Base-by-base conservation (phyloP, 108 stramenopile genomes). In the Stephanodiscus minutulus region DNA sequence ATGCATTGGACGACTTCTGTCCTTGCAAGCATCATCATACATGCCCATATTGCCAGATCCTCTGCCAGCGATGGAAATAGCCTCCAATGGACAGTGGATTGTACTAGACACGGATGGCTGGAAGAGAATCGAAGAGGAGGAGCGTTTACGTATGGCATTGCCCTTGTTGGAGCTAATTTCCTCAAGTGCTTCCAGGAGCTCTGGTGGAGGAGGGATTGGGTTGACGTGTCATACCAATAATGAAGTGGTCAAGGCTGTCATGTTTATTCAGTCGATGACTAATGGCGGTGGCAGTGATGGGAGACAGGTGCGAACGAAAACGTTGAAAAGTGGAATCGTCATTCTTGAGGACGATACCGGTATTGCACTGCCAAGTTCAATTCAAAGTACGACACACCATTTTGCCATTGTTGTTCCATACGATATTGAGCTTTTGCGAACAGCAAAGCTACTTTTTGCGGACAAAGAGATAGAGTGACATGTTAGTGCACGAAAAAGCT, bases 331-430 rank as follows among this genome's bases (percentile, higher is more conserved):
- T 43, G 70, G 70, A 4, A 53, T 71, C 43, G 35, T 71, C 21
- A 49, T 71, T 54, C 70, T 11, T 46, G 25, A 44, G 21, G 41
- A 48, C 0, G 21, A 27, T 28, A 24, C 31, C 27, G 20, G 21
- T 31, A 18, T 47, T 2, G 0, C 31, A 33, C 5, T 2, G 31
- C 17, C 20, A 11, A 29, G 22, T 7, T 0, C 27, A 37, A 36
- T 5, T 47, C 1, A 5, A 52, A 68, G 27, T 17, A 27, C 7
- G 56, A 58, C 44, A 37, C 22, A 22, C 13, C 44, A 37, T 0
- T 71, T 61, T 54, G 60, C 70, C 15, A 71, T 71, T 13, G 48
- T 71, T 61, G 60, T 71, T 53, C 70, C 70, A 6, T 71, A 25
- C 53, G 70, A 71, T 48, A 37, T 71, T 48, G 59, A 52, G 27